Conservation (phyloP, 2,329 filamentous ascomycete genomes). For the Paecilomyces dactylethromorphus region DNA sequence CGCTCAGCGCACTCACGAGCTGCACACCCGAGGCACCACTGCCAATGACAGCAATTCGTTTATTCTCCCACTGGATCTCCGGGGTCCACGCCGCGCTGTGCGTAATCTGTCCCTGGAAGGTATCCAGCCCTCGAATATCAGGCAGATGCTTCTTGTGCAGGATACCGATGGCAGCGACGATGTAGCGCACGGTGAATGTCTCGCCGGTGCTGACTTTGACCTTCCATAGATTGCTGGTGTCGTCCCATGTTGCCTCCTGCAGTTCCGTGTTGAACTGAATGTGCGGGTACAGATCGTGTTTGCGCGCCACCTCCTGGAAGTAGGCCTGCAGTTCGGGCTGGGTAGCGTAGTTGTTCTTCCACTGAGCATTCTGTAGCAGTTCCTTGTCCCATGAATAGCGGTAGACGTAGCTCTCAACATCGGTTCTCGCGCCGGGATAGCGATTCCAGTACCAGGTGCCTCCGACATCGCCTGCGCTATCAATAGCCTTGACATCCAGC, state of each 20-base stretch:
- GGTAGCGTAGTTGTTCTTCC: slow-evolving; percentile 29
- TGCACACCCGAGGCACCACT: slow-evolving; percentile 39
- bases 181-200: slow-evolving; percentile 20
- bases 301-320: slow-evolving; percentile 24
- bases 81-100: slow-evolving; percentile 38
- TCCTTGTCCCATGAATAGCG: slow-evolving; percentile 16
- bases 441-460: slow-evolving; percentile 46
- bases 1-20: slow-evolving; percentile 18
- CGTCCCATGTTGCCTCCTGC: slow-evolving; percentile 25
- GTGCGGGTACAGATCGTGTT: slow-evolving; percentile 26
- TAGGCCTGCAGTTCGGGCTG: slow-evolving; percentile 29
- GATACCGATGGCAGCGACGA: slow-evolving; percentile 33
- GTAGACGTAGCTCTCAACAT: slow-evolving; percentile 44
- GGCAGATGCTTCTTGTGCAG: slow-evolving; percentile 33
- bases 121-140: slow-evolving; percentile 28
- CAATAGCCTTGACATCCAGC: slow-evolving; percentile 33
- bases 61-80: slow-evolving; percentile 25
- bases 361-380: slow-evolving; percentile 23
- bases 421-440: slow-evolving; percentile 43
- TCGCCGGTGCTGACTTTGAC: slow-evolving; percentile 18
- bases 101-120: slow-evolving; percentile 31
- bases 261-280: slow-evolving; percentile 38
- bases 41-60: slow-evolving; percentile 36
- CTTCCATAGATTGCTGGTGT: slow-evolving; percentile 20
- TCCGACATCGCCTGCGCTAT: slow-evolving; percentile 31